Percentiles rank a stretch among this genome's conserved stretches.
phyloP scores from a whole-genome alignment of 306 rosid species.

The Alnus rubra region DNA sequence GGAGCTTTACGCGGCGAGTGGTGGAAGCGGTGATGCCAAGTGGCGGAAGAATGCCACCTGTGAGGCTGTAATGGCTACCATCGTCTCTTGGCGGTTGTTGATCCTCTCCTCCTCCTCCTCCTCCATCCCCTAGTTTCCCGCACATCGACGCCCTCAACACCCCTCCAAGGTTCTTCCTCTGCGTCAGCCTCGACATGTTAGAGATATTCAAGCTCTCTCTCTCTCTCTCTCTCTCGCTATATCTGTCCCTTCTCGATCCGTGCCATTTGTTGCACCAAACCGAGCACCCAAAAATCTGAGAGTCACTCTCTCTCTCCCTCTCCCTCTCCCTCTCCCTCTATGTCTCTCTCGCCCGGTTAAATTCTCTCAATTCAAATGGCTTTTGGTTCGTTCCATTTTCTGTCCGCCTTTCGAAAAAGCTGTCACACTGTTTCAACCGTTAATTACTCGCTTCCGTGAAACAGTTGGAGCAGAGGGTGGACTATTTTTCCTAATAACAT shows the following conservation, averaged over 20 bases:
- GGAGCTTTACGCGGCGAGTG: conserved; percentile 33
- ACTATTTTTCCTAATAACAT: too few species aligned
- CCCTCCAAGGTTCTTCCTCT: not conserved
- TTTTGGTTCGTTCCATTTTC: too few species aligned
- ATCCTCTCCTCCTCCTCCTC: conserved; percentile 4
- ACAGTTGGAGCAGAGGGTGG: not conserved
- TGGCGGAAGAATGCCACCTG: conserved; percentile 56
- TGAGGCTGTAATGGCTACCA: conserved; percentile 64
- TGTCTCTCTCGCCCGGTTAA: not conserved
- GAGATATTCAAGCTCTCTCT: not conserved
- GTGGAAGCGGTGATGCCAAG: conserved; percentile 42
- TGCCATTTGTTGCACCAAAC: not conserved
- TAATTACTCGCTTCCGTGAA: not conserved
- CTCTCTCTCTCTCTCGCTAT: not conserved
- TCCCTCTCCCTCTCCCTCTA: not conserved
- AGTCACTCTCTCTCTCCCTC: not conserved
- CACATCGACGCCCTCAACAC: conserved; percentile 12
- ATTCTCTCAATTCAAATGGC: not conserved
- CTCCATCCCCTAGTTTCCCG: not conserved
- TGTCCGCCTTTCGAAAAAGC: too few species aligned
- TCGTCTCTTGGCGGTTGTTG: conserved; percentile 34
- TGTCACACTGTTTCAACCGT: not conserved
- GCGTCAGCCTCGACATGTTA: not conserved
- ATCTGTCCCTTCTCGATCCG: not conserved
- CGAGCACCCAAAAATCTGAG: not conserved